Evolutionary conservation across 2,329 filamentous ascomycete species (phyloP).

Genomic region (Celoporthe dispersa): DNA sequence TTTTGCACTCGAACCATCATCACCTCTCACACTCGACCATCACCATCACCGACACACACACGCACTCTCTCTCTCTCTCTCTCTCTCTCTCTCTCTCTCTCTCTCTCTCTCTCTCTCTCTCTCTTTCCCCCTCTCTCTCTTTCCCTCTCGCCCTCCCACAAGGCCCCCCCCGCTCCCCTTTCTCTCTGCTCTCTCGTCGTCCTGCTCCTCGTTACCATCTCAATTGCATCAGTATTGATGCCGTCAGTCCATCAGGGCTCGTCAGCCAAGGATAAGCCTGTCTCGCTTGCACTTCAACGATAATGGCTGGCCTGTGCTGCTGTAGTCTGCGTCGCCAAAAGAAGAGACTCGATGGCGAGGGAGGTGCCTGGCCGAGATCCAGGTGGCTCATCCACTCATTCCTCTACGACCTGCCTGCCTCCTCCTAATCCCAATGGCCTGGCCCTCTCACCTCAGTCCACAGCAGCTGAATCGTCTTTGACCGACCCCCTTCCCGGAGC

Average conservation of each 20-base stretch:
- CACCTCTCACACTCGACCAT: neutral
- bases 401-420: slow-evolving; percentile 31
- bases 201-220: neutral
- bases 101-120: no score
- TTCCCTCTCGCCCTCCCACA: no score
- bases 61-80: neutral
- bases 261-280: no score
- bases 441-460: slow-evolving; percentile 26
- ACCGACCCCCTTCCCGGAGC: slow-evolving; percentile 30
- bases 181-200: no score
- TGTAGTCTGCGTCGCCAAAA: slow-evolving; percentile 34
- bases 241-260: neutral
- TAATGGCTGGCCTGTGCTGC: slow-evolving; percentile 44
- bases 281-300: neutral
- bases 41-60: no score
- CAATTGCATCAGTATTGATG: neutral
- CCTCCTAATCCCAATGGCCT: slow-evolving; percentile 31
- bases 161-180: no score
- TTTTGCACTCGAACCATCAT: neutral
- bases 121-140: no score
- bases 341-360: slow-evolving; percentile 13
- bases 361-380: slow-evolving; percentile 11
- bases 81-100: neutral
- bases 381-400: slow-evolving; percentile 27
- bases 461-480: slow-evolving; percentile 30